Evolutionary conservation across 176 grass and related monocot species (phyloP), one percentile per base, ranked within the genome.

Genomic region (Paspalum notatum): DNA sequence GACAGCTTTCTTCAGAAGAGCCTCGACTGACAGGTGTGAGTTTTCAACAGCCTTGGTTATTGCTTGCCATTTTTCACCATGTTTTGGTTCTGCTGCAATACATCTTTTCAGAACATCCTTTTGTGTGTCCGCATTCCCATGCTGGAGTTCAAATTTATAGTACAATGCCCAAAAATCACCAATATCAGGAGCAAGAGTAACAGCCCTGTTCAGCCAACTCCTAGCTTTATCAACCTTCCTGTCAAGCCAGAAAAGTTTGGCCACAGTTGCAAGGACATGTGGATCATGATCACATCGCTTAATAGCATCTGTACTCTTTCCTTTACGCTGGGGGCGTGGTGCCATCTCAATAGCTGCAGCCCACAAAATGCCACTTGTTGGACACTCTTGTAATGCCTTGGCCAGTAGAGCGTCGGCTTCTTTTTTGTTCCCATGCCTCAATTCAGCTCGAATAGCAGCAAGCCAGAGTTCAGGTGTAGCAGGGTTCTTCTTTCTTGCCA

Each of bases 171-270:
- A 97, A 71, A 91, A 91, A 63, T 97, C 94, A 61, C 94, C 94
- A 58, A 92, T 59, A 76, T 97, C 91, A 79, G 94, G 94, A 82
- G 80, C 70, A 75, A 94, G 77, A 27, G 91, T 91, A 84, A 97
- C 91, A 71, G 94, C 94, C 68, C 91, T 91, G 62, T 97, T 94
- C 75, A 93, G 90, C 89, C 89, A 97, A 74, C 38, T 87, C 79
- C 94, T 90, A n/a, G 91, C 91, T 81, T 91, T 97, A n/a, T 91
- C 94, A 2, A 91, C 91, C 87, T 94, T 97, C 68, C 94, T 90
- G 50, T 97, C 94, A 66, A 85, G 71, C 91, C 94, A 94, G 85
- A 94, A 97, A 58, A 97, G 84, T 66, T 91, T 97, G 12, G 94
- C 87, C n/a, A 97, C 91, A 48, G 91, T 89, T 58, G 87, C 87